Conservation (phyloP, 108 stramenopile genomes). For the Nitzschia putrida region DNA sequence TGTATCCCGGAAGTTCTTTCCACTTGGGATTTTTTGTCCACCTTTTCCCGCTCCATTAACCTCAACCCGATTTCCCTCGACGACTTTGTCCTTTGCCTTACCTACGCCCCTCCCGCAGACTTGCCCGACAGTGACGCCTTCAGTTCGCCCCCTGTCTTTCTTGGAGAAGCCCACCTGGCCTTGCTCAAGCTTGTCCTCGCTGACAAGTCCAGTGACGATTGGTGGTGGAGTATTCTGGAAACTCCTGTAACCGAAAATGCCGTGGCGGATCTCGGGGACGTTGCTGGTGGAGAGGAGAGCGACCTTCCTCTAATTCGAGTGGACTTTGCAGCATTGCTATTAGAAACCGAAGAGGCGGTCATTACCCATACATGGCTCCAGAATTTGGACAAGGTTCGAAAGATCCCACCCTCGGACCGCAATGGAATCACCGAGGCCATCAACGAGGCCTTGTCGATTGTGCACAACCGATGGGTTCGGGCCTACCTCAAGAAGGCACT, state of each 20-base stretch:
- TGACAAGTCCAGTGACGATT: constrained; percentile 76
- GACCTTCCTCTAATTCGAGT: constrained; percentile 73
- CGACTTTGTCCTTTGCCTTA: constrained; percentile 78
- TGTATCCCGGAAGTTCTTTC: constrained; percentile 80
- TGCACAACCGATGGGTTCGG: constrained; percentile 66
- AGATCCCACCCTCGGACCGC: constrained; percentile 40
- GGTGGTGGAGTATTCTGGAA: constrained; percentile 90
- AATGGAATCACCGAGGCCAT: constrained; percentile 57
- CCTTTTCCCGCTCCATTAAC: constrained; percentile 67
- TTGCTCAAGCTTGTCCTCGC: constrained; percentile 67
- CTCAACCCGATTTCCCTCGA: constrained; percentile 73
- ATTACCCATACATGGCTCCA: constrained; percentile 80
- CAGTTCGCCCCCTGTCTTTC: constrained; percentile 64
- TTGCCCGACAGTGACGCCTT: constrained; percentile 28
- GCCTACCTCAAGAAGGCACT: constrained; percentile 77
- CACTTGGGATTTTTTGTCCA: constrained; percentile 88
- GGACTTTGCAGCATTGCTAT: constrained; percentile 75
- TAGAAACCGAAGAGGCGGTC: constrained; percentile 70
- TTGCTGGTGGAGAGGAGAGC: constrained; percentile 44
- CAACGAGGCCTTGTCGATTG: constrained; percentile 58
- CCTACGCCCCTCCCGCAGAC: constrained; percentile 49
- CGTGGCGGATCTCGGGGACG: constrained; percentile 33
- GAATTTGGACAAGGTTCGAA: constrained; percentile 64
- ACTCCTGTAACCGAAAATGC: constrained; percentile 67
- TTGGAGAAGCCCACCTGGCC: constrained; percentile 81